These are phyloP conservation scores for Entamoeba moshkovskii DNA, from an alignment of 208 protist genomes.

Conservation along the genomic window DNA sequence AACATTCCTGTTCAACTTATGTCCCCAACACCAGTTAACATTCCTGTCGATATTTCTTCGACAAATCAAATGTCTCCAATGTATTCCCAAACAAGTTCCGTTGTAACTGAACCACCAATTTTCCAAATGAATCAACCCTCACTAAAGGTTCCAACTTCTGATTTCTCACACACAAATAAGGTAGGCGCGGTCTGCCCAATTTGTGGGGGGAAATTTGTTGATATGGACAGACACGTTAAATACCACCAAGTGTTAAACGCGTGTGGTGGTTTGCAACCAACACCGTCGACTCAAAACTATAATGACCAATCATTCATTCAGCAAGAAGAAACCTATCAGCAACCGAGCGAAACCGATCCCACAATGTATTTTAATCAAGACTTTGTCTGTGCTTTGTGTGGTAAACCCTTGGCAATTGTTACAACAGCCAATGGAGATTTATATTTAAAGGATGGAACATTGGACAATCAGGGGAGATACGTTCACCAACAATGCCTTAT, in stretches of 20 bases:
- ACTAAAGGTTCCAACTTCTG: too few species aligned
- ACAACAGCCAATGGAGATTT: neutral
- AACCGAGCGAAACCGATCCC: neutral
- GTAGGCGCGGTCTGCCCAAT: neutral
- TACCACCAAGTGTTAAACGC: neutral
- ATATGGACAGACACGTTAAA: neutral
- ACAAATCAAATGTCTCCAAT: too few species aligned
- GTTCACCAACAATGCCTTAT: neutral
- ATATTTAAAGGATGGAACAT: neutral
- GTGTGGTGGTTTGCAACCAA: neutral
- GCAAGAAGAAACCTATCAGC: neutral
- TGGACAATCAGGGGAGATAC: neutral
- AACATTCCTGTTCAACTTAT: neutral
- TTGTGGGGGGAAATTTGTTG: neutral
- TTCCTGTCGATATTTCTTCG: neutral
- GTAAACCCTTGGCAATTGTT: neutral
- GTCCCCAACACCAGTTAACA: neutral
- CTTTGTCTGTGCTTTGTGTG: neutral
- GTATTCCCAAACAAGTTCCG: neutral
- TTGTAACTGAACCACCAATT: neutral
- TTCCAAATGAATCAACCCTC: neutral
- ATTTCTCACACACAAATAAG: neutral
- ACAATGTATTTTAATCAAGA: neutral
- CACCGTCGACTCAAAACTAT: neutral
- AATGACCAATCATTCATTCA: neutral